A percentile compares a stretch with the other conserved stretches of the same genome.
Conservation (phyloP, 2,329 filamentous ascomycete genomes). For the Bipolaris cookei region DNA sequence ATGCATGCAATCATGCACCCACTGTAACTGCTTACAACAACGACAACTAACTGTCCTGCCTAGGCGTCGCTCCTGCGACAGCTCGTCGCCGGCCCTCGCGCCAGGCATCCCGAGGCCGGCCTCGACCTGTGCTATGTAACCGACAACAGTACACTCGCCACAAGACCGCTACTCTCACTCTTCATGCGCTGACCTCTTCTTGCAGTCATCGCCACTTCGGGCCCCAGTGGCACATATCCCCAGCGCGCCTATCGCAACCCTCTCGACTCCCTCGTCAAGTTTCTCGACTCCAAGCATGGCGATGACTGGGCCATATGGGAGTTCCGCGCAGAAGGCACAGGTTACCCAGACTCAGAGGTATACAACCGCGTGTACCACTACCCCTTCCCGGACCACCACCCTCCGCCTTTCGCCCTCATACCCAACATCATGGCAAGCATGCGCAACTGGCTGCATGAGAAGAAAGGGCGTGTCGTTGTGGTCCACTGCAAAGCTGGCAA, state of each 20-base stretch:
- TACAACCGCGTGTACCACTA: slow-evolving; percentile 87
- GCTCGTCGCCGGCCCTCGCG: slow-evolving; percentile 86
- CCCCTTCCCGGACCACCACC: slow-evolving; percentile 96
- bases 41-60: slow-evolving; percentile 1
- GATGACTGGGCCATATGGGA: slow-evolving; percentile 95
- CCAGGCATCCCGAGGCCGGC: slow-evolving; percentile 82
- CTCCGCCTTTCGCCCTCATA: slow-evolving; percentile 87
- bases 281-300: slow-evolving; percentile 81
- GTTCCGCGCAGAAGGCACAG: slow-evolving; percentile 94
- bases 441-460: slow-evolving; percentile 76
- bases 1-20: neutral
- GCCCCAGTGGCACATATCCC: slow-evolving; percentile 86
- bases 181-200: slow-evolving; percentile 47
- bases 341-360: slow-evolving; percentile 90
- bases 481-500: slow-evolving; percentile 99
- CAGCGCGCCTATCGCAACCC: slow-evolving; percentile 94
- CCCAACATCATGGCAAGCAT: slow-evolving; percentile 91
- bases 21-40: too few relatives aligned
- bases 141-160: slow-evolving; percentile 63
- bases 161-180: slow-evolving; percentile 41
- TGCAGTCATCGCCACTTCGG: slow-evolving; percentile 74
- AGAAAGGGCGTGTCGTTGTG: slow-evolving; percentile 72
- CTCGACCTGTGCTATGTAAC: slow-evolving; percentile 97
- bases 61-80: slow-evolving; percentile 72
- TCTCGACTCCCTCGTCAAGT: slow-evolving; percentile 82